Evolutionary conservation across 2,329 filamentous ascomycete species (phyloP), one percentile per base, ranked within the genome.

Genomic region (Diplodia intermedia): DNA sequence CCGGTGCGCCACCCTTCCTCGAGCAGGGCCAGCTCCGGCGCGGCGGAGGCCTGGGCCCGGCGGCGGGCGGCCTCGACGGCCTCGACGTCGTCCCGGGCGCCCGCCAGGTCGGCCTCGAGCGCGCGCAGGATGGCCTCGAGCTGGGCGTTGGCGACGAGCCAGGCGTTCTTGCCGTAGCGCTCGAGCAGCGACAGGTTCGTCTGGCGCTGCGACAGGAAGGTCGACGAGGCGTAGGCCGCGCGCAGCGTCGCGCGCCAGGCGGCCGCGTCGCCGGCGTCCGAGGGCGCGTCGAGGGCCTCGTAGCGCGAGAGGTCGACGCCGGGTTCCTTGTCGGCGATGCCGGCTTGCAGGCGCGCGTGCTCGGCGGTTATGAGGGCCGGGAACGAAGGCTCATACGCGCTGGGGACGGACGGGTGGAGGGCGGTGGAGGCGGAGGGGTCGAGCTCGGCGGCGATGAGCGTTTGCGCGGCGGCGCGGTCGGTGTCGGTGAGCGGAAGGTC

Each of bases 81-180:
- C 76, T 97, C 93, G 57, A 93, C 86, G 71, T 91, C 88, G 69
- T 86, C 84, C 77, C 89, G 90, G 23, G 86, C 82, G 49, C 83
- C 85, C 15, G 88, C 89, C 61, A 98, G 83, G 74, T 97, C 93
- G 54, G 84, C 83, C 83, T 98, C 94, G 31, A 96, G 75, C 14
- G 79, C 79, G 62, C 85, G 85, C 63, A 96, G 79, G 52, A 92
- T 86, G 53, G 88, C 87, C 80, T 97, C 94, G 23, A 93, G 79
- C 72, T 91, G 88, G 73, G 90, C 88, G 79, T 99, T 99, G 6
- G 88, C 88, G 9, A 97, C 86, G 67, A 99, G 84, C 94, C 95
- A 98, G 11, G 92, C 90, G 78, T 97, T 97, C 81, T 92, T 92
- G 72, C 94, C 95, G 79, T 90, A 90, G 62, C 85, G 85, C 74